Evolutionary conservation across 495 filamentous ascomycete species (phyloP).

Genomic region (Rhypophila decipiens): DNA sequence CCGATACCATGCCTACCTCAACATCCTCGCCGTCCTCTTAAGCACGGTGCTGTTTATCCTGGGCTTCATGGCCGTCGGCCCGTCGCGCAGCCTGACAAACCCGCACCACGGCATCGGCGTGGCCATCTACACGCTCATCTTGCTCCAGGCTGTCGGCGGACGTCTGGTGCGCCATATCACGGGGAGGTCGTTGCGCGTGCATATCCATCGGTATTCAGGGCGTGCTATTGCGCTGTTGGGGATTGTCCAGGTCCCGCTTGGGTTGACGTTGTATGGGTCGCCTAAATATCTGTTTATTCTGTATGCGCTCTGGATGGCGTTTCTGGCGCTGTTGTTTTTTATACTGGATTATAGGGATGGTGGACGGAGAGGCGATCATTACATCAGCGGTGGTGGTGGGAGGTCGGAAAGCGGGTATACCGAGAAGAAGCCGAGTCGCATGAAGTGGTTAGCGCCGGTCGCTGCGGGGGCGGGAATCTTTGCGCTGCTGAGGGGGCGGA

Average conservation of each 20-base stretch:
- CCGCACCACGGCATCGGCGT: constrained; percentile 93
- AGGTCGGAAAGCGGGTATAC: constrained; percentile 12
- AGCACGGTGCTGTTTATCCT: constrained; percentile 68
- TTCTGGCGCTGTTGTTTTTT: constrained; percentile 64
- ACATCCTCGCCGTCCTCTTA: constrained; percentile 69
- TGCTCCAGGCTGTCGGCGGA: constrained; percentile 76
- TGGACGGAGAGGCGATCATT: constrained; percentile 33
- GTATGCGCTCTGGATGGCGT: constrained; percentile 65
- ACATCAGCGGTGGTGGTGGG: constrained; percentile 33
- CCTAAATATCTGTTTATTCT: constrained; percentile 79
- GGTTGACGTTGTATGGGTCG: constrained; percentile 87
- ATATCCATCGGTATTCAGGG: constrained; percentile 87
- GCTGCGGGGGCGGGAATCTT: constrained; percentile 57
- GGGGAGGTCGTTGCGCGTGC: constrained; percentile 57
- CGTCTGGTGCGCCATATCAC: constrained; percentile 58
- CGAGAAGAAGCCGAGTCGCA: constrained; percentile 24
- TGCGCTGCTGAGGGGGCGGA: constrained; percentile 44
- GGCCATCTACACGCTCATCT: constrained; percentile 76
- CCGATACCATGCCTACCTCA: constrained; percentile 76
- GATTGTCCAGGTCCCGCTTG: constrained; percentile 80
- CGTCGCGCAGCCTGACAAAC: constrained; percentile 73
- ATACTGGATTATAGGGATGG: constrained; percentile 62
- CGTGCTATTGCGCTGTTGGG: constrained; percentile 69
- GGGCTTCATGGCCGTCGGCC: constrained; percentile 74
- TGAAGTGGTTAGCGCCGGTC: constrained; percentile 42